A percentile compares a stretch with the other conserved stretches of the same genome.
Conservation (phyloP, 495 filamentous ascomycete species). For the Lichina pygmaea region DNA sequence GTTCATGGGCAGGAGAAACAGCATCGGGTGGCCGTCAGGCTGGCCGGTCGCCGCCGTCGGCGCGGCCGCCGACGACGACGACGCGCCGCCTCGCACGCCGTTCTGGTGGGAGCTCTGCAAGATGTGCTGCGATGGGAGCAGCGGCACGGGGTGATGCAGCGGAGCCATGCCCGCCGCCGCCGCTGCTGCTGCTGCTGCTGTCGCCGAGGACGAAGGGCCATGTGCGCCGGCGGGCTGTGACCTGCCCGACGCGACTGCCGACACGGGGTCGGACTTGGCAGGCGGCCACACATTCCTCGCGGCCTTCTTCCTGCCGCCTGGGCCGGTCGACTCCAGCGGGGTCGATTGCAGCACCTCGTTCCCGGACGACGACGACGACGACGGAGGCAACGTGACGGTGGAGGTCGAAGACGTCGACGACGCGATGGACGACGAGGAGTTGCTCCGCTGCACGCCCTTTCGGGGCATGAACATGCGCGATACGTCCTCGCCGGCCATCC, state of each 20-base stretch:
- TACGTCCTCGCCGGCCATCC: slow-evolving; percentile 67
- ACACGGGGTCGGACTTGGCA: slow-evolving; percentile 37
- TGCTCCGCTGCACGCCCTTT: slow-evolving; percentile 59
- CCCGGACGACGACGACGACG: neutral
- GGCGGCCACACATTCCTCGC: slow-evolving; percentile 44
- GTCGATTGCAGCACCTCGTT: neutral
- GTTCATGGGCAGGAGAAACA: slow-evolving; percentile 67
- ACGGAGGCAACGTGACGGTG: slow-evolving; percentile 8
- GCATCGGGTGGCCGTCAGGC: slow-evolving; percentile 37
- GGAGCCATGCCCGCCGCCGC: slow-evolving; percentile 40
- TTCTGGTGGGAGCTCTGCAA: slow-evolving; percentile 32
- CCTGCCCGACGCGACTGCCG: slow-evolving; percentile 31
- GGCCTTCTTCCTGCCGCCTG: slow-evolving; percentile 29
- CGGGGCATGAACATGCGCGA: slow-evolving; percentile 70
- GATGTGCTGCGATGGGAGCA: slow-evolving; percentile 48
- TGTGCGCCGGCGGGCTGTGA: slow-evolving; percentile 29
- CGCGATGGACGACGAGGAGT: slow-evolving; percentile 64
- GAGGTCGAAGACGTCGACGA: slow-evolving; percentile 11
- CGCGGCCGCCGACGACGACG: no score
- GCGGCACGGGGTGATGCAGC: slow-evolving; percentile 46
- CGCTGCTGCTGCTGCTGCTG: slow-evolving; percentile 36
- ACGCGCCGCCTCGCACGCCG: slow-evolving; percentile 22
- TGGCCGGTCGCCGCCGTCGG: slow-evolving; percentile 20
- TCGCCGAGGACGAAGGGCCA: slow-evolving; percentile 29
- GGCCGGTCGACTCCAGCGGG: slow-evolving; percentile 10